Evolutionary conservation across 169 alveolate genomes (phyloP).

Genomic region (Theileria orientalis): DNA sequence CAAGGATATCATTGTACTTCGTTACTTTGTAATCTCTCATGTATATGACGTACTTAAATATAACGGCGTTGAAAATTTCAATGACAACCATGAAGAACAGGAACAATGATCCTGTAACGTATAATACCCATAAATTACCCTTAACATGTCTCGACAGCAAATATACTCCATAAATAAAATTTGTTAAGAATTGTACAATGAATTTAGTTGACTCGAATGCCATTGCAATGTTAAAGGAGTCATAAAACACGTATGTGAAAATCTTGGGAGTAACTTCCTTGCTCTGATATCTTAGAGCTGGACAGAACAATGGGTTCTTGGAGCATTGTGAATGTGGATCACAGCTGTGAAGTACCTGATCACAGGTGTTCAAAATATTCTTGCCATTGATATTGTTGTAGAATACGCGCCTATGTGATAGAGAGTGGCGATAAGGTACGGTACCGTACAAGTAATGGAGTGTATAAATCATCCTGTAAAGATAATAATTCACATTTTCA

Average conservation of each 20-base stretch:
- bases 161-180: background rate
- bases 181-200: too few relatives aligned
- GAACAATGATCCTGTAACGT: background rate
- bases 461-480: background rate
- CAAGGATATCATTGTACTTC: constrained; percentile 9
- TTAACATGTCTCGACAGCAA: background rate
- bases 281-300: constrained; percentile 50
- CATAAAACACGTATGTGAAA: constrained; percentile 28
- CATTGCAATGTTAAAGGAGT: constrained; percentile 14
- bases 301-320: constrained; percentile 39
- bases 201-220: background rate
- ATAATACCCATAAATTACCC: background rate
- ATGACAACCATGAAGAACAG: background rate
- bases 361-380: background rate
- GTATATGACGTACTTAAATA: constrained; percentile 12
- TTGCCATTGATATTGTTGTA: background rate
- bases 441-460: too few relatives aligned
- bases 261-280: constrained; percentile 43
- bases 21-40: too few relatives aligned
- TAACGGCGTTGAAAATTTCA: constrained; percentile 24
- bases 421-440: background rate
- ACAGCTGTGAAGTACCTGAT: background rate
- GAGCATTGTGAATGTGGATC: constrained; percentile 4
- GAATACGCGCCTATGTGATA: background rate
- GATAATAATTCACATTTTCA: background rate